Conservation (phyloP, 108 stramenopile species). For the Schizochytrium sp. region DNA sequence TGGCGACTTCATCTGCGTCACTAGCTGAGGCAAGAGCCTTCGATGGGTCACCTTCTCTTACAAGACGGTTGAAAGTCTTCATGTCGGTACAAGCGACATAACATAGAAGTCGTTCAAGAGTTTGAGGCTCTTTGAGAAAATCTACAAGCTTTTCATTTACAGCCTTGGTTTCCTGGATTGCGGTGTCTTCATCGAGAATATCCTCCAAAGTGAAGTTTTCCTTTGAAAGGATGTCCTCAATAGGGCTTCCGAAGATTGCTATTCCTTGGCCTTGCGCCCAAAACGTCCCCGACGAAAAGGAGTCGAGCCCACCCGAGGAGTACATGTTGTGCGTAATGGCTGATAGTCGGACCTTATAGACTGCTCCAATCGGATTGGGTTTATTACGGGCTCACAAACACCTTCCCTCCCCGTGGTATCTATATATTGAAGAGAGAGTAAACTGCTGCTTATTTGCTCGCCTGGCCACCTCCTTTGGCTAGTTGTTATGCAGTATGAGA, state of each 20-base stretch:
- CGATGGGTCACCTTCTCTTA: background rate
- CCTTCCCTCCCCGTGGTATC: background rate
- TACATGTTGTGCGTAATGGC: slow-evolving; percentile 20
- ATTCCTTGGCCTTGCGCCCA: slow-evolving; percentile 1
- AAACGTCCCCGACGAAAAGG: slow-evolving; percentile 18
- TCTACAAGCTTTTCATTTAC: slow-evolving; percentile 38
- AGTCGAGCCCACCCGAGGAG: slow-evolving; percentile 21
- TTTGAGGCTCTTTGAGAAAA: slow-evolving; percentile 3
- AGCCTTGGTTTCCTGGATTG: slow-evolving; percentile 58
- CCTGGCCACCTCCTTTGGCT: too few relatives aligned
- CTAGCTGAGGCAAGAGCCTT: background rate
- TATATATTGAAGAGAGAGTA: background rate
- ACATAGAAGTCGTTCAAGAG: background rate
- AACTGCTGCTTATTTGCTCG: background rate
- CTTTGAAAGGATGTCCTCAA: slow-evolving; percentile 26
- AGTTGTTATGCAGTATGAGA: too few relatives aligned
- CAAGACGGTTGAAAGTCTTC: background rate
- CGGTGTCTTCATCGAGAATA: slow-evolving; percentile 51
- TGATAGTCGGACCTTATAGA: background rate
- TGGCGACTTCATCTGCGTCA: too few relatives aligned
- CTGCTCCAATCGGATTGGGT: background rate
- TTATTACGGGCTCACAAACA: background rate
- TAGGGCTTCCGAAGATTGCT: slow-evolving; percentile 10
- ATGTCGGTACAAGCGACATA: slow-evolving; percentile 35
- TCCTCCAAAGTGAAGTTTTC: slow-evolving; percentile 33